Percentiles rank a stretch among this genome's conserved stretches.
Evolutionary conservation across 1,284 basidiomycete genomes (phyloP).

Genomic region (Neonothopanus nambi): DNA sequence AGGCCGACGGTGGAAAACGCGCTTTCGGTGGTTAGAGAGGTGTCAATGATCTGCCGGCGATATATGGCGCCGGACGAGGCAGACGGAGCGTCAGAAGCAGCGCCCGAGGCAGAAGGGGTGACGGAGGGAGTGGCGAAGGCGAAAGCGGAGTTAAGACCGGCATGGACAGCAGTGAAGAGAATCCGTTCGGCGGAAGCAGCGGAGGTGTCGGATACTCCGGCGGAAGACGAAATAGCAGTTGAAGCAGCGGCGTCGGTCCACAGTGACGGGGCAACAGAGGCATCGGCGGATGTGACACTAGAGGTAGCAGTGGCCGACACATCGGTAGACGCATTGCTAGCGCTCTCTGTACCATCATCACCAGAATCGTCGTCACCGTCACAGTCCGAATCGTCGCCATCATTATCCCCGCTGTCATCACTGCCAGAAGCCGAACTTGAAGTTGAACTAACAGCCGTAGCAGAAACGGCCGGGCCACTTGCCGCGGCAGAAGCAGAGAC

Average conservation of each 20-base stretch:
- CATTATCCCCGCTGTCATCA: neutral
- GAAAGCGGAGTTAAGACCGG: neutral
- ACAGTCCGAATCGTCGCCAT: neutral
- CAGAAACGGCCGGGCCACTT: neutral
- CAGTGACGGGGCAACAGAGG: neutral
- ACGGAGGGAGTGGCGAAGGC: neutral
- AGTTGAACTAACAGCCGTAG: conserved; percentile 12
- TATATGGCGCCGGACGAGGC: neutral
- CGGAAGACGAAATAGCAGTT: neutral
- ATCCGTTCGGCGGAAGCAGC: neutral
- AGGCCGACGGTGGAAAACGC: too few relatives aligned
- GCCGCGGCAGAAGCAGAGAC: neutral
- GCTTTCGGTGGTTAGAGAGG: neutral
- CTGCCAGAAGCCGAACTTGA: conserved; percentile 1
- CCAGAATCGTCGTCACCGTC: conserved; percentile 6
- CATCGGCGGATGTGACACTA: neutral
- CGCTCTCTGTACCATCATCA: neutral
- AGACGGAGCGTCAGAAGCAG: neutral
- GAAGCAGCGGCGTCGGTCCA: neutral
- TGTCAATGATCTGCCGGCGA: conserved; percentile 1
- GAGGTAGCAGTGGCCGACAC: neutral
- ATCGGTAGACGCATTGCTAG: neutral
- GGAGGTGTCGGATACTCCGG: neutral
- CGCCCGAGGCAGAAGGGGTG: neutral
- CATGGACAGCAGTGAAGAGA: neutral